These are phyloP conservation scores for Xylaria scruposa DNA, from an alignment of 495 filamentous ascomycete genomes.

Conservation along the genomic window DNA sequence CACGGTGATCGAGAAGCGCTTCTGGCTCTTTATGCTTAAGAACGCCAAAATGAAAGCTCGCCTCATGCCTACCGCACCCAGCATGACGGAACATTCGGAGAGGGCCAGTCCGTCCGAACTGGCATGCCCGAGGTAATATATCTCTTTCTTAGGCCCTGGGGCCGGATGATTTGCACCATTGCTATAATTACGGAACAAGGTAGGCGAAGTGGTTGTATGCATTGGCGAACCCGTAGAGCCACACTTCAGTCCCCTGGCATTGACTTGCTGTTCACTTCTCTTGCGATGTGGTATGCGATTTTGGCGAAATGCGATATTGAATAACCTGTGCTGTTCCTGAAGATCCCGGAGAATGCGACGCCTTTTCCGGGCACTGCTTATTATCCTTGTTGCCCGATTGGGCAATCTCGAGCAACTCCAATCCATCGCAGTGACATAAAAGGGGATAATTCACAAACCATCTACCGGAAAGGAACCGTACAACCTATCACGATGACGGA, in stretches of 20 bases:
- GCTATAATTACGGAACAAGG: slow-evolving; percentile 7
- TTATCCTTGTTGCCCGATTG: slow-evolving; percentile 20
- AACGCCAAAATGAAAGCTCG: neutral
- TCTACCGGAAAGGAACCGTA: slow-evolving; percentile 7
- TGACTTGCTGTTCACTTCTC: neutral
- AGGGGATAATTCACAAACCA: neutral
- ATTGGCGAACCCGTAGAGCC: neutral
- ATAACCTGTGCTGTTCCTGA: neutral
- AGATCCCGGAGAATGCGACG: neutral
- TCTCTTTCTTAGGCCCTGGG: neutral
- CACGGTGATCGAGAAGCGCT: neutral
- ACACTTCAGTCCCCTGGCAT: neutral
- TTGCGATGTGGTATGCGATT: neutral
- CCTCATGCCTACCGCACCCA: neutral
- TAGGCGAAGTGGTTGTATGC: neutral
- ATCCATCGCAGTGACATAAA: slow-evolving; percentile 5
- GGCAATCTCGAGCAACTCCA: neutral
- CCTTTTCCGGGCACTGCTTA: slow-evolving; percentile 10
- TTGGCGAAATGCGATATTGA: slow-evolving; percentile 1
- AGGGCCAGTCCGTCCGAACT: neutral
- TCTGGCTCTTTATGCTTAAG: neutral
- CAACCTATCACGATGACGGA: slow-evolving; percentile 17
- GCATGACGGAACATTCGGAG: neutral
- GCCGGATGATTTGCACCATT: slow-evolving; percentile 16
- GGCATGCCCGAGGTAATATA: slow-evolving; percentile 18